Evolutionary conservation across 805 yeast species (phyloP), one percentile per base, ranked within the genome.

Genomic region (Vanderwaltozyma yarrowii): DNA sequence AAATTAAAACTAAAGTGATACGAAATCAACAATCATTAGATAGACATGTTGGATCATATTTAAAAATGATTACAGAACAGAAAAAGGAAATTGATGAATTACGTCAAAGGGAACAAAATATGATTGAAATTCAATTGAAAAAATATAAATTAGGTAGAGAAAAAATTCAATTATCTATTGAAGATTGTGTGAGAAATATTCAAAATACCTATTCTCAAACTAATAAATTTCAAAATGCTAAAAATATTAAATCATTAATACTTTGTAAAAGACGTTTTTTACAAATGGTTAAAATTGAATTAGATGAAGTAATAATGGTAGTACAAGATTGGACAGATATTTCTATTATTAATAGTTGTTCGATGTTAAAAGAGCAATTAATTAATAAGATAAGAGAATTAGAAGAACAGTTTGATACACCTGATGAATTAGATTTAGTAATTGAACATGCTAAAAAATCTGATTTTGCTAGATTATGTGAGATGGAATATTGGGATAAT

Each of bases 21-120:
- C 61, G 92, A 43, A 87, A 87, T 53, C 78, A 76, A 44, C 86
- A 77, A 37, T 79, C 76, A 41, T 67, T 87, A 43, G 84, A 80
- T 52, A 66, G 89, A 31, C 95, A 85, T 60, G 88, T 86, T 32
- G 86, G 92, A 0, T 78, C 88, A 3, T 87, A 86, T 52, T 62
- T 84, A 52, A 78, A 79, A 59, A 80, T 82, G 80, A 86, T 86
- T 27, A 75, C 87, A 2, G 87, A 82, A 50, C 95, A 83, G 52
- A 75, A 76, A 46, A 71, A 67, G 40, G 87, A 80, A 54, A 84
- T 85, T 40, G 82, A 74, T 37, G 81, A 76, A 43, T 65, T 86
- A 37, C 64, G 83, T 45, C 54, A 56, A 0, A 65, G 86, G 36
- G 84, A 78, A 51, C 46, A 58, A 5, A 49, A 56, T 16, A 58